Conservation (phyloP, 2,329 filamentous ascomycete genomes). For the Zymoseptoria brevis region DNA sequence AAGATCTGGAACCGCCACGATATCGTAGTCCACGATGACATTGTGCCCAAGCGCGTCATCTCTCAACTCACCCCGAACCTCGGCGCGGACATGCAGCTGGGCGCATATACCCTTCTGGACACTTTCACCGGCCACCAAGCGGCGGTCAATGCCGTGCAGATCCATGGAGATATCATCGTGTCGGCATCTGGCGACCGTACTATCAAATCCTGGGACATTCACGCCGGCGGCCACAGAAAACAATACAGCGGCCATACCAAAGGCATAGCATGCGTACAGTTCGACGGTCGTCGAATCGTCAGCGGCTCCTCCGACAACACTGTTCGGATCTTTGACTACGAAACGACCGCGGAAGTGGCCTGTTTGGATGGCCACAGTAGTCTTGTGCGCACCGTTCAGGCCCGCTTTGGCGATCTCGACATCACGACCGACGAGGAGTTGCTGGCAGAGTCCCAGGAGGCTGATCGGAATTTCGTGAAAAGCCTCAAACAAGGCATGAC, state of each 20-base stretch:
- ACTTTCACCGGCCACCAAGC: constrained; percentile 76
- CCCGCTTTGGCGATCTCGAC: constrained; percentile 82
- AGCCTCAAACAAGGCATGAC: constrained; percentile 41
- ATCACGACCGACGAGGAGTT: constrained; percentile 66
- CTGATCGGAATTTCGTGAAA: constrained; percentile 66
- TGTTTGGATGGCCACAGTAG: constrained; percentile 74
- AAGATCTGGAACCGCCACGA: constrained; percentile 84
- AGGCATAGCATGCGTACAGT: constrained; percentile 95
- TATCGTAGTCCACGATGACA: constrained; percentile 43
- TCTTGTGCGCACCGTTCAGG: constrained; percentile 88
- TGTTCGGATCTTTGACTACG: constrained; percentile 87
- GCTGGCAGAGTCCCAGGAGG: constrained; percentile 59
- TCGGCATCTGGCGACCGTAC: constrained; percentile 90
- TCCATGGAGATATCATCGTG: constrained; percentile 76
- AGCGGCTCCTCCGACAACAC: constrained; percentile 95
- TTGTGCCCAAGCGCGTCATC: constrained; percentile 30
- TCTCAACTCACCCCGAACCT: constrained; percentile 32
- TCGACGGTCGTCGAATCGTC: constrained; percentile 85
- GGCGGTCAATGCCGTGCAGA: constrained; percentile 93
- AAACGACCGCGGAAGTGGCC: constrained; percentile 79
- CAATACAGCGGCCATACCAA: constrained; percentile 79
- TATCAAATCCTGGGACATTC: constrained; percentile 93
- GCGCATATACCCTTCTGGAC: constrained; percentile 69
- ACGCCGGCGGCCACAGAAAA: constrained; percentile 63
- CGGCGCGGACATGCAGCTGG: constrained; percentile 46